Base-by-base conservation (phyloP, 345 rosid species). In the Ceriops decandra region DNA sequence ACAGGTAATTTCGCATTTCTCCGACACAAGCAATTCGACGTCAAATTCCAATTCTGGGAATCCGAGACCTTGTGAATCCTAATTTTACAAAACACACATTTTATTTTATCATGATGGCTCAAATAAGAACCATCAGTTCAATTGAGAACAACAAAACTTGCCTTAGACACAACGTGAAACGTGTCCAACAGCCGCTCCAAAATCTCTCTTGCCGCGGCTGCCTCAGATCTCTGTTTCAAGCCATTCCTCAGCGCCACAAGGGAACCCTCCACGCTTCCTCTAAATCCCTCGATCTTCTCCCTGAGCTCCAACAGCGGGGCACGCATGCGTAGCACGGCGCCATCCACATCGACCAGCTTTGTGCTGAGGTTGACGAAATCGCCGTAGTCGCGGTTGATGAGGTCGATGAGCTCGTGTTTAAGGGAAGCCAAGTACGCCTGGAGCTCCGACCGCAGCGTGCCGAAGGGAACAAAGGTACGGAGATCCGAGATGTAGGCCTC, bases 111-210 rank as follows among this genome's bases (percentile, higher is more conserved):
- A 24, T 56, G 2, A 10, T 7, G 58, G 27, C 28, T 30, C 13
- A 27, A 36, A 54, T 21, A 28, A 47, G 65, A 17, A n/a, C 33
- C 35, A 38, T 4, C 19, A 42, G 17, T 65, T 59, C 38, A 4
- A 52, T 19, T 59, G 6, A 9, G 56, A 63, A 31, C 56, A 53
- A 65, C 36, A 51, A 57, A 65, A 57, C 28, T 53, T 0, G 89
- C 96, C 98, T 92, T 95, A 28, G 98, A 95, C 17, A 95, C 97
- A 17, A 95, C 96, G 67, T 95, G 99, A 76, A 95, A 95, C 2
- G 92, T 90, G 74, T 95, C 98, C 30, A 95, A 85, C 82, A 95
- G 74, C 73, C 85, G 74, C 83, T 95, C 97, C 65, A 95, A 75
- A 58, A 87, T 82, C 82, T 95, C 98, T 76, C 99, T 86, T 0